Evolutionary conservation across 345 rosid genomes (phyloP).

Genomic region (Alliaria petiolata): DNA sequence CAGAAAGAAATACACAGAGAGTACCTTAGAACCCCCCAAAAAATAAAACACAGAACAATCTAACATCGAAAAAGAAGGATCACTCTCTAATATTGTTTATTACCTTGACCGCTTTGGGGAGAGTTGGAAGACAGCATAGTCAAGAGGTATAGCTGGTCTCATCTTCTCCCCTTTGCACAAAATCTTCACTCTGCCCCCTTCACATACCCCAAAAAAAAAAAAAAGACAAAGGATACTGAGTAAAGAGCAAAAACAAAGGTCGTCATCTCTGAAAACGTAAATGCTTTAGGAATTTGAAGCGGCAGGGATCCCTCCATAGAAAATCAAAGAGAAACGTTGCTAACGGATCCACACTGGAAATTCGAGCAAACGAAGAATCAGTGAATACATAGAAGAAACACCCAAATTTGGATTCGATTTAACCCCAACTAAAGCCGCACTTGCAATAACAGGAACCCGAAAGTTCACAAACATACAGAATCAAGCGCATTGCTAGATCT

Average conservation of each 20-base stretch:
- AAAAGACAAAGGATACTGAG: neutral
- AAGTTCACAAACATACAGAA: neutral
- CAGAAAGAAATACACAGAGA: constrained; percentile 20
- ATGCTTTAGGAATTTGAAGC: constrained; percentile 10
- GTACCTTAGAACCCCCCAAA: neutral
- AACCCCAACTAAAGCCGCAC: neutral
- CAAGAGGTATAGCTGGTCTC: constrained; percentile 65
- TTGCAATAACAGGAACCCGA: constrained; percentile 9
- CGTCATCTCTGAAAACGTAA: neutral
- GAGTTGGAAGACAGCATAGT: constrained; percentile 82
- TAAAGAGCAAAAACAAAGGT: neutral
- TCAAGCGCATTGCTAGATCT: constrained; percentile 31
- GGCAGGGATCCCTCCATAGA: too few relatives aligned
- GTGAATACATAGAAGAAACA: neutral
- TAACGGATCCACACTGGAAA: too few relatives aligned
- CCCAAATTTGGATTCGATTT: neutral
- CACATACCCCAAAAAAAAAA: neutral
- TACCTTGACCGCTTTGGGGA: constrained; percentile 86
- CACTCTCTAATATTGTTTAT: constrained; percentile 21
- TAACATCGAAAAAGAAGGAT: neutral
- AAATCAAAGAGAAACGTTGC: too few relatives aligned
- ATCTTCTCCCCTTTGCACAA: constrained; percentile 37
- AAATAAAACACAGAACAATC: neutral
- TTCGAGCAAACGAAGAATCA: too few relatives aligned
- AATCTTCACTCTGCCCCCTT: constrained; percentile 14